Evolutionary conservation across 2,329 filamentous ascomycete species (phyloP).

Genomic region (Penicillium concentricum): DNA sequence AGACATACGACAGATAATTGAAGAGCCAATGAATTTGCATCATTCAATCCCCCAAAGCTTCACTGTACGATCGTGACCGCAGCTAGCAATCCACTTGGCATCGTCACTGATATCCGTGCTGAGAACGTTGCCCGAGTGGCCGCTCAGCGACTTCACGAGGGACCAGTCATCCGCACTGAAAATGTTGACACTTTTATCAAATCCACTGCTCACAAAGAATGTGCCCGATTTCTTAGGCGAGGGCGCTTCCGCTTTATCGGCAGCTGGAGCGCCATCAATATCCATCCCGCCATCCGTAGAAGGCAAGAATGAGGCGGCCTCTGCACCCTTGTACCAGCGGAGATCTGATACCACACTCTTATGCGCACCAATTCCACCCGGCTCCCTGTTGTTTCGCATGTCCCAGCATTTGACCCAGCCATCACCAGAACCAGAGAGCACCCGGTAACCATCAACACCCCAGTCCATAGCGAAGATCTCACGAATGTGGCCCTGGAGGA

Average conservation of each 20-base stretch:
- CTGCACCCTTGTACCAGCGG: slow-evolving; percentile 86
- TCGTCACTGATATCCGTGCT: slow-evolving; percentile 86
- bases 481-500: slow-evolving; percentile 87
- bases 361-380: slow-evolving; percentile 85
- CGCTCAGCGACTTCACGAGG: slow-evolving; percentile 79
- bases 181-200: slow-evolving; percentile 92
- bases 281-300: slow-evolving; percentile 58
- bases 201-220: slow-evolving; percentile 86
- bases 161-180: slow-evolving; percentile 98
- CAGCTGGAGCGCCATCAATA: slow-evolving; percentile 26
- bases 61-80: slow-evolving; percentile 89
- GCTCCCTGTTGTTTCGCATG: slow-evolving; percentile 79
- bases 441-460: slow-evolving; percentile 85
- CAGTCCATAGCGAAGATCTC: slow-evolving; percentile 93
- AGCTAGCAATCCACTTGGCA: slow-evolving; percentile 89
- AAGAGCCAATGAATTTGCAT: background rate
- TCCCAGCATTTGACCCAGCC: slow-evolving; percentile 99
- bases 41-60: slow-evolving; percentile 95
- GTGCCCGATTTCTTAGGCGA: slow-evolving; percentile 83
- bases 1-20: background rate
- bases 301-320: slow-evolving; percentile 64
- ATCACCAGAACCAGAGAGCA: slow-evolving; percentile 88
- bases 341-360: slow-evolving; percentile 88
- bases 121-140: slow-evolving; percentile 88
- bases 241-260: slow-evolving; percentile 24